These are phyloP conservation scores for Trichocladium uniseriatum DNA, from an alignment of 495 filamentous ascomycete species.

Conservation along the genomic window DNA sequence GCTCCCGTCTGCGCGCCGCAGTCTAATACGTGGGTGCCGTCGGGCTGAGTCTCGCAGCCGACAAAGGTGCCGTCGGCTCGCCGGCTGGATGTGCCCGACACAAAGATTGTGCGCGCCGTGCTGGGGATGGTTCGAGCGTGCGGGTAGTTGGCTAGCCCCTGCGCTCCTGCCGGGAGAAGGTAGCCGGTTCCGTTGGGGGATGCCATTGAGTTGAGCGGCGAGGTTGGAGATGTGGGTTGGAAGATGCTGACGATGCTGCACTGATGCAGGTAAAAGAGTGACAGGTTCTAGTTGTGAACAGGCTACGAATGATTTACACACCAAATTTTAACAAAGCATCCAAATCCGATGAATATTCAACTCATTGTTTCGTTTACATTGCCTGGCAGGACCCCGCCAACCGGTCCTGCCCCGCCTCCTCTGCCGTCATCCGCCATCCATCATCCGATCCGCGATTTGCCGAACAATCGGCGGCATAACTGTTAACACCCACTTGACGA, in stretches of 20 bases:
- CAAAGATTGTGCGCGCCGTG: constrained; percentile 18
- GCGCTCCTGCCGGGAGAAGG: constrained; percentile 16
- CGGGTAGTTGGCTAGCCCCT: constrained; percentile 24
- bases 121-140: constrained; percentile 21
- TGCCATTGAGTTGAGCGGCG: not conserved
- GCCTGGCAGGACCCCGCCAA: not conserved
- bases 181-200: constrained; percentile 19
- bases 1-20: constrained; percentile 21
- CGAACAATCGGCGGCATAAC: no score
- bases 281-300: not conserved
- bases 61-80: constrained; percentile 20
- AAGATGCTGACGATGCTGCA: not conserved
- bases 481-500: not conserved
- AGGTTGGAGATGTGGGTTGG: not conserved
- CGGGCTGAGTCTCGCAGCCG: constrained; percentile 13
- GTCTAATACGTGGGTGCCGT: constrained; percentile 14
- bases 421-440: constrained; percentile 14
- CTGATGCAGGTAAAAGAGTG: no score
- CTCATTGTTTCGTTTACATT: no score
- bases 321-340: no score
- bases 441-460: constrained; percentile 18
- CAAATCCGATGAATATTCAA: no score
- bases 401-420: not conserved
- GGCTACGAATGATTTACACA: no score
- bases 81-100: constrained; percentile 23